Conservation (phyloP, 176 grass and related monocot genomes). For the Otatea glauca region DNA sequence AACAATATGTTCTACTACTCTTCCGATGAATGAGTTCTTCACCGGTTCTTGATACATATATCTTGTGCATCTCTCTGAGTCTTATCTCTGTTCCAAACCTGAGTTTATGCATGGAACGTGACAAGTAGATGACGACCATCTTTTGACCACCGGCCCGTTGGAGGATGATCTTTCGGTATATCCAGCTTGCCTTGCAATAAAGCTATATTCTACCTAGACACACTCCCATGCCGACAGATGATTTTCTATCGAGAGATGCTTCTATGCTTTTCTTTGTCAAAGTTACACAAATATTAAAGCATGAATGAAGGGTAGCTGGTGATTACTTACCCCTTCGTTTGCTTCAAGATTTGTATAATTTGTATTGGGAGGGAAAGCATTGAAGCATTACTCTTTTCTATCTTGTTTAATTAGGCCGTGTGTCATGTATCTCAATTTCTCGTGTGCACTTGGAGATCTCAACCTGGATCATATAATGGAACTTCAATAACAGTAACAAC, state of each 20-base stretch:
- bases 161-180: not conserved
- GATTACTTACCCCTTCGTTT: too few species aligned
- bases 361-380: too few species aligned
- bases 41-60: not conserved
- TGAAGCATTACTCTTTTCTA: too few species aligned
- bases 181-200: not conserved
- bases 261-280: too few species aligned
- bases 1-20: not conserved
- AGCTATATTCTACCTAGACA: not conserved
- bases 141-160: not conserved
- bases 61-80: not conserved
- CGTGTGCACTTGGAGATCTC: too few species aligned
- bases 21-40: not conserved
- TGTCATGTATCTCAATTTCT: too few species aligned
- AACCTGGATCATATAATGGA: not conserved
- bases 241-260: not conserved
- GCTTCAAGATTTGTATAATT: too few species aligned
- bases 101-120: not conserved
- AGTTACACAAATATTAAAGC: too few species aligned
- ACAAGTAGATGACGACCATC: not conserved
- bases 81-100: not conserved
- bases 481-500: not conserved
- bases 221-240: not conserved
- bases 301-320: too few species aligned
- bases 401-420: too few species aligned